Evolutionary conservation across 163 green algal species (phyloP).

Genomic region (Scenedesmus sp.): DNA sequence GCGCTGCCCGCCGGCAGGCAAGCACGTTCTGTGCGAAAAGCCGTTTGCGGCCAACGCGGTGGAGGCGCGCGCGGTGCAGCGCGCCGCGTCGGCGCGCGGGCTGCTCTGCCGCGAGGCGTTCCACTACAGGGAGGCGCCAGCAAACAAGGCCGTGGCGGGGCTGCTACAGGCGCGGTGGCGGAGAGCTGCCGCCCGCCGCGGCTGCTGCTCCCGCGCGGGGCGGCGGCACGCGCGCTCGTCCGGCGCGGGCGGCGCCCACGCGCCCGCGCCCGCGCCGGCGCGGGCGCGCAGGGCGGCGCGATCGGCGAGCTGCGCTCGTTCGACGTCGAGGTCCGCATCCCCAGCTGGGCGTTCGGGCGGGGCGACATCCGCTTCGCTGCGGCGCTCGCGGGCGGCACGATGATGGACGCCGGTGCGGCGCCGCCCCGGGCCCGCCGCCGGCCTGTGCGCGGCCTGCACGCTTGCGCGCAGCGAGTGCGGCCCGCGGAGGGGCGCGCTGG

Average conservation of each 20-base stretch:
- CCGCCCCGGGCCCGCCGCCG: no score
- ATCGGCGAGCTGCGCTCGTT: constrained; percentile 36
- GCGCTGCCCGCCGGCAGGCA: constrained; percentile 44
- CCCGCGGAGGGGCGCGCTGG: no score
- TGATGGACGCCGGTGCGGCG: constrained; percentile 46
- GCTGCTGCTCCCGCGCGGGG: constrained; percentile 13
- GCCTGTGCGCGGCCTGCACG: not conserved
- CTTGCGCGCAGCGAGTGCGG: no score
- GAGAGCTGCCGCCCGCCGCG: not conserved
- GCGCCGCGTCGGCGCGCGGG: constrained; percentile 28
- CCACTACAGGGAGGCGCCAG: constrained; percentile 57
- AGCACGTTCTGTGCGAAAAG: constrained; percentile 69
- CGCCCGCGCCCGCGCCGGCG: not conserved
- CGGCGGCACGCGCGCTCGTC: no score
- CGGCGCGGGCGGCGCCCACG: not conserved
- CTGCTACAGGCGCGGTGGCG: constrained; percentile 28
- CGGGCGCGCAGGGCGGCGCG: constrained; percentile 9
- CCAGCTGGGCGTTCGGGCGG: constrained; percentile 28
- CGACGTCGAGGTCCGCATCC: constrained; percentile 35
- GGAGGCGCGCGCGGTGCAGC: constrained; percentile 46
- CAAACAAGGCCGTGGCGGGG: constrained; percentile 28
- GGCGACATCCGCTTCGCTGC: constrained; percentile 45
- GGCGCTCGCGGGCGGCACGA: constrained; percentile 21
- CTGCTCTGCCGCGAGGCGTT: constrained; percentile 64
- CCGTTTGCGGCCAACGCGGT: constrained; percentile 59